These are phyloP conservation scores for Geranomyces variabilis DNA, from an alignment of 192 early-diverging fungal genomes.

Conservation along the genomic window DNA sequence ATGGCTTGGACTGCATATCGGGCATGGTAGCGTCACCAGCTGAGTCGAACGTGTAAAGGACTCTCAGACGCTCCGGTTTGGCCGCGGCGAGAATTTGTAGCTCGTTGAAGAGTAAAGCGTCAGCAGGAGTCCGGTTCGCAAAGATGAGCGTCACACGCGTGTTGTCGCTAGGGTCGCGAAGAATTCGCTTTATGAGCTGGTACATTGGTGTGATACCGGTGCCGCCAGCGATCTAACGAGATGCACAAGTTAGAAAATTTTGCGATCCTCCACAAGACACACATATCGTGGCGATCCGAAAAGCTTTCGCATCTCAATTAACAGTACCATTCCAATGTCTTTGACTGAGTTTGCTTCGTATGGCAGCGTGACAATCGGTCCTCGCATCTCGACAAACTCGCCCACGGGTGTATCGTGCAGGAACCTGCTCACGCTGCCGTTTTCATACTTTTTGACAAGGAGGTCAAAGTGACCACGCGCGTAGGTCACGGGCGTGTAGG, in stretches of 20 bases:
- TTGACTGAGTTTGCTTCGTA: conserved; percentile 66
- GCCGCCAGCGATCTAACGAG: conserved; percentile 79
- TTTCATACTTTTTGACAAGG: conserved; percentile 77
- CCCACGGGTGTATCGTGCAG: conserved; percentile 66
- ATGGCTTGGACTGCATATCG: not conserved
- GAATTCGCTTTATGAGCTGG: conserved; percentile 85
- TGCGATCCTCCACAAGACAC: too few species aligned
- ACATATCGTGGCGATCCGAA: too few species aligned
- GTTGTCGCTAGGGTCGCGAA: conserved; percentile 81
- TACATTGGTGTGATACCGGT: conserved; percentile 94
- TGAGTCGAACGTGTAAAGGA: conserved; percentile 84
- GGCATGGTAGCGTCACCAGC: not conserved
- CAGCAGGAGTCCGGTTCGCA: conserved; percentile 84
- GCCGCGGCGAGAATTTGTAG: conserved; percentile 72
- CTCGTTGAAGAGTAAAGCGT: conserved; percentile 82
- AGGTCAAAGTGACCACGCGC: conserved; percentile 71
- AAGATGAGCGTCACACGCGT: conserved; percentile 86
- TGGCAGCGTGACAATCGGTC: conserved; percentile 72
- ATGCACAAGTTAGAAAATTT: too few species aligned
- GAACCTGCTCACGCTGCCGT: conserved; percentile 69
- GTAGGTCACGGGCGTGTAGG: conserved; percentile 78
- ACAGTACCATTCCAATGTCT: conserved; percentile 80
- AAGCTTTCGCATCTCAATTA: too few species aligned
- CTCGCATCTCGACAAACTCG: conserved; percentile 71
- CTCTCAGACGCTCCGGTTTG: conserved; percentile 74